These are phyloP conservation scores for Termitomyces sp. DNA, from an alignment of 768 basidiomycete genomes.

Conservation along the genomic window DNA sequence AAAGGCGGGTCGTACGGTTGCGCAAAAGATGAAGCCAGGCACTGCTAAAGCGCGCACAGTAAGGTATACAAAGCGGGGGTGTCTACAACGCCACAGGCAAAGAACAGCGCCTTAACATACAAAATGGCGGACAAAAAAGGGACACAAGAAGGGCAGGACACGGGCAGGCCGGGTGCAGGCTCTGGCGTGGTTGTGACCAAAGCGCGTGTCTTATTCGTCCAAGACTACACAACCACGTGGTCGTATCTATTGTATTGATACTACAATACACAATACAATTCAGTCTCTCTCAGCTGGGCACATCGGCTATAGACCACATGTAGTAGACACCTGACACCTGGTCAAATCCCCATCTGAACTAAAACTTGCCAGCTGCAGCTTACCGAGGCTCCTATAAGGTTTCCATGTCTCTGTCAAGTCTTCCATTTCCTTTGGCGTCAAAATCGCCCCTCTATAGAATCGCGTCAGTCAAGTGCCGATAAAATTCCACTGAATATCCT, in stretches of 20 bases:
- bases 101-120: conserved; percentile 14
- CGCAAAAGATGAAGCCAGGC: conserved; percentile 8
- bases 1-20: background rate
- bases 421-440: conserved; percentile 84
- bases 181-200: conserved; percentile 14
- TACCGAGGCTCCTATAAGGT: conserved; percentile 81
- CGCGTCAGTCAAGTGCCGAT: conserved; percentile 13
- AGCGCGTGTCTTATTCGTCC: conserved; percentile 2
- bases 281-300: conserved; percentile 6
- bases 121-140: conserved; percentile 14
- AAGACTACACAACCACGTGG: conserved; percentile 7
- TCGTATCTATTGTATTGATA: conserved; percentile 6
- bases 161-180: conserved; percentile 14
- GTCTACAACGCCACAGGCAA: conserved; percentile 14
- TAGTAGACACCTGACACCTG: conserved; percentile 66
- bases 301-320: conserved; percentile 80
- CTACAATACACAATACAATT: background rate
- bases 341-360: background rate
- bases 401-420: conserved; percentile 72
- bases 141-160: conserved; percentile 16
- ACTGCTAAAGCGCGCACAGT: conserved; percentile 18
- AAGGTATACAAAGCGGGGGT: conserved; percentile 7
- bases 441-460: conserved; percentile 57
- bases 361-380: conserved; percentile 22
- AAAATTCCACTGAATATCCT: conserved; percentile 21